Base-by-base conservation (phyloP, 768 basidiomycete species). In the Panellus pusillus region DNA sequence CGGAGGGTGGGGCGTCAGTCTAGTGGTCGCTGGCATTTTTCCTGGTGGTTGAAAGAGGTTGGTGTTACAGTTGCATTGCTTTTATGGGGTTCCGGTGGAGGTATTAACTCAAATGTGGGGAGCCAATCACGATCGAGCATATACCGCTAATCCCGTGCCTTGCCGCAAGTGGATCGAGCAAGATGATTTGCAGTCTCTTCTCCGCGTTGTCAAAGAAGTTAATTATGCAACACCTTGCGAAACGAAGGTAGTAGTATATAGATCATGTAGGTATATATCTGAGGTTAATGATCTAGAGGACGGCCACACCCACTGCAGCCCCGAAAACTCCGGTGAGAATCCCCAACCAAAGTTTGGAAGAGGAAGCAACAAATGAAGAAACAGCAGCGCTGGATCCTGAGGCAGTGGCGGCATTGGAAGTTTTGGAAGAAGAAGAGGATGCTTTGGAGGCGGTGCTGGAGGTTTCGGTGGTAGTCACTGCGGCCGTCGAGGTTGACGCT, bases 291-390 rank as follows among this genome's bases (percentile, higher is more conserved):
- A 41, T 54, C 71, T 67, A 78, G 62, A 78, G 70, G 56, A 73
- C 61, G 19, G 72, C 60, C 51, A 65, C 68, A 57, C 73, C 74
- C 40, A 74, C 63, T 18, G 72, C 51, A 1, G 71, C 72, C 45
- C 72, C 66, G 13, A 73, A 24, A 32, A 72, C 50, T n/a, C 71
- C 62, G 42, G 42, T 42, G 5, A 15, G 47, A 27, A 60, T 46
- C 28, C 47, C 58, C 2, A 60, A n/a, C 59, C 43, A 54, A 8
- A 57, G 15, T 14, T 49, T 54, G 13, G 19, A 32, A 1, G 52
- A 54, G 6, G 47, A 44, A 19, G 47, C 52, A 9, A 37, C 53
- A 39, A 54, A 37, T 1, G 41, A 6, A 35, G 52, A 53, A 47
- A 70, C 36, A 36, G 69, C 68, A 13, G 65, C 61, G 42, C 57